A percentile compares a stretch with the other conserved stretches of the same genome.
These are phyloP conservation scores for Sporothrix variecibatus DNA, from an alignment of 2,329 filamentous ascomycete genomes.

Conservation along the genomic window DNA sequence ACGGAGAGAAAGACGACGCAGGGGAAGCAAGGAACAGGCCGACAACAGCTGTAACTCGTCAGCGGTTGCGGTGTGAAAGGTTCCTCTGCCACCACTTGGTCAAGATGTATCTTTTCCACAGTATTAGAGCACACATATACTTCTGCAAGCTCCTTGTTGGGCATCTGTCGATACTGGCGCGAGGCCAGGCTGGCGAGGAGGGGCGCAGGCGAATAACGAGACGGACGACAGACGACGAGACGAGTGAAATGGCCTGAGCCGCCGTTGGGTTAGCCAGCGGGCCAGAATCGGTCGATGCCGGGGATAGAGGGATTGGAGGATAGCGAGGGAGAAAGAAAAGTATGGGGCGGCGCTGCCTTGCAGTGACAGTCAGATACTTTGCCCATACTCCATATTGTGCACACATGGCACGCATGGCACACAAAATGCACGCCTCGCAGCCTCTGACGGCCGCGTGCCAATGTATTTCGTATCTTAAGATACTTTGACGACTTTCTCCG, in stretches of 20 bases:
- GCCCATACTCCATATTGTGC: background rate
- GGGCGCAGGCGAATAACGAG: constrained; percentile 23
- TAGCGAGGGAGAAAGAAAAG: background rate
- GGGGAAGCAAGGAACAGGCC: background rate
- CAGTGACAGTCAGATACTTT: background rate
- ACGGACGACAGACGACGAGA: constrained; percentile 32
- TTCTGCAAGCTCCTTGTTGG: background rate
- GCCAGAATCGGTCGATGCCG: constrained; percentile 39
- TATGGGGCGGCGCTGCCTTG: background rate
- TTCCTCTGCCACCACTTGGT: background rate
- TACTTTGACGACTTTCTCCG: constrained; percentile 1
- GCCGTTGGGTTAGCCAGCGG: constrained; percentile 29
- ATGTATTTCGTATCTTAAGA: background rate
- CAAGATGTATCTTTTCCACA: background rate
- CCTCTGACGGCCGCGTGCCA: background rate
- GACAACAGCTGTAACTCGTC: constrained; percentile 12
- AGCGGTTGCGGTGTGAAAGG: constrained; percentile 1
- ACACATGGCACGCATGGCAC: background rate
- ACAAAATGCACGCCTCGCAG: constrained; percentile 2
- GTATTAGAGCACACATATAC: background rate
- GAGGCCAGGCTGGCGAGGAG: constrained; percentile 15
- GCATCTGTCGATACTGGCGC: constrained; percentile 27
- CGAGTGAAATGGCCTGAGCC: constrained; percentile 39
- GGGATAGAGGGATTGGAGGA: constrained; percentile 1
- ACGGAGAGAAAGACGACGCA: background rate